phyloP scores from a whole-genome alignment of 1,284 basidiomycete genomes.

The Chondrostereum purpureum region DNA sequence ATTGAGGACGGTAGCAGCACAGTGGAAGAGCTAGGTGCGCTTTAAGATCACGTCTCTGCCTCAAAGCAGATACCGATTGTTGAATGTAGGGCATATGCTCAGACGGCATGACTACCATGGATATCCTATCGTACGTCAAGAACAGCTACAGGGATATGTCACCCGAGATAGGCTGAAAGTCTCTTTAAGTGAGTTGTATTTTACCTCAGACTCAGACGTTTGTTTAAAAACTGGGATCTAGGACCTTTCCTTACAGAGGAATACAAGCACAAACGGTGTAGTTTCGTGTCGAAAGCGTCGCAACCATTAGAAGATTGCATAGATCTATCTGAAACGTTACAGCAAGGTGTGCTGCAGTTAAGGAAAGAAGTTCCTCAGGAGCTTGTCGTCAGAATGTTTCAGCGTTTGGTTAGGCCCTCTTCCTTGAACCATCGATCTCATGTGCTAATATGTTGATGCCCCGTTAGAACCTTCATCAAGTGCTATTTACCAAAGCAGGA shows the following conservation, averaged over 20 bases:
- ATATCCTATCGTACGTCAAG: conserved; percentile 52
- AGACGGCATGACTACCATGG: conserved; percentile 45
- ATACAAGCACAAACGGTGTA: too few relatives aligned
- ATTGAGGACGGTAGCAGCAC: conserved; percentile 42
- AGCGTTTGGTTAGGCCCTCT: conserved; percentile 48
- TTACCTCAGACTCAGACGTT: too few relatives aligned
- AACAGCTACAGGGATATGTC: conserved; percentile 53
- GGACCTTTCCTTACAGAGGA: conserved; percentile 24
- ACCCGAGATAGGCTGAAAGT: conserved; percentile 45
- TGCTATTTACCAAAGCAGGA: conserved; percentile 59
- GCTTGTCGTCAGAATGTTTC: conserved; percentile 66
- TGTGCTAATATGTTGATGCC: conserved; percentile 4
- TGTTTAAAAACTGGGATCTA: conserved; percentile 7
- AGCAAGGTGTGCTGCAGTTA: conserved; percentile 56
- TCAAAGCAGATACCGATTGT: conserved; percentile 4
- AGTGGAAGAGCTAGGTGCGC: conserved; percentile 42
- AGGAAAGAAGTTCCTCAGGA: conserved; percentile 64
- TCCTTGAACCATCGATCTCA: neutral
- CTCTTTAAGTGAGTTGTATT: conserved; percentile 51
- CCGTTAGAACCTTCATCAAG: conserved; percentile 55
- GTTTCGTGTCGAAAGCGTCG: conserved; percentile 27
- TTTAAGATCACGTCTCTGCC: neutral
- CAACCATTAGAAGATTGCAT: conserved; percentile 23
- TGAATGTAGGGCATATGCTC: conserved; percentile 29
- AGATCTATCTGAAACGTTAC: conserved; percentile 46